Evolutionary conservation across 306 rosid species (phyloP).

Genomic region (Prosopis cineraria): DNA sequence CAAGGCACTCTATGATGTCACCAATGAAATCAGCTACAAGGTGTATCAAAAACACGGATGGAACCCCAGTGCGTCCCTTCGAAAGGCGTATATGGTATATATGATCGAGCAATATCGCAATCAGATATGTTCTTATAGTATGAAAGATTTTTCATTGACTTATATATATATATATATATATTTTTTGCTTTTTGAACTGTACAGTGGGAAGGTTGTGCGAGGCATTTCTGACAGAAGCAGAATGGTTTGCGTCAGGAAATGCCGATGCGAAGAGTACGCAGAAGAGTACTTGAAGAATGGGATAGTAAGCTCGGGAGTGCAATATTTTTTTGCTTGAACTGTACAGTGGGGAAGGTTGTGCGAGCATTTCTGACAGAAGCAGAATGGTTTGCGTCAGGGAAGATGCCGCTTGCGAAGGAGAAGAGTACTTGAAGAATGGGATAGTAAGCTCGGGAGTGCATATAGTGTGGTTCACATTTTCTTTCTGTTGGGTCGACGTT

Average conservation of each 20-base stretch:
- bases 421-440: conserved; percentile 67
- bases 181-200: no score
- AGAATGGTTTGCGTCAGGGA: conserved; percentile 61
- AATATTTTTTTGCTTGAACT: no score
- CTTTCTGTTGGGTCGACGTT: conserved; percentile 54
- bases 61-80: conserved; percentile 43
- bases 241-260: conserved; percentile 62
- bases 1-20: conserved; percentile 46
- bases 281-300: conserved; percentile 68
- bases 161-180: no score
- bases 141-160: no score
- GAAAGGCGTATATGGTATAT: conserved; percentile 40
- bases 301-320: no score
- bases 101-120: background rate
- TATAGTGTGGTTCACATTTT: conserved; percentile 56
- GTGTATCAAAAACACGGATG: conserved; percentile 52
- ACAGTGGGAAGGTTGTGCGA: conserved; percentile 34
- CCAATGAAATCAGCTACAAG: conserved; percentile 53
- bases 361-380: conserved; percentile 73
- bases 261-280: conserved; percentile 42
- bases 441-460: conserved; percentile 59
- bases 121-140: no score
- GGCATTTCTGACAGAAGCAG: conserved; percentile 60
- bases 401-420: conserved; percentile 44
- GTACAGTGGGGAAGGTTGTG: no score